These are phyloP conservation scores for Macrophomina pseudophaseolina DNA, from an alignment of 2,329 filamentous ascomycete species.

Conservation along the genomic window DNA sequence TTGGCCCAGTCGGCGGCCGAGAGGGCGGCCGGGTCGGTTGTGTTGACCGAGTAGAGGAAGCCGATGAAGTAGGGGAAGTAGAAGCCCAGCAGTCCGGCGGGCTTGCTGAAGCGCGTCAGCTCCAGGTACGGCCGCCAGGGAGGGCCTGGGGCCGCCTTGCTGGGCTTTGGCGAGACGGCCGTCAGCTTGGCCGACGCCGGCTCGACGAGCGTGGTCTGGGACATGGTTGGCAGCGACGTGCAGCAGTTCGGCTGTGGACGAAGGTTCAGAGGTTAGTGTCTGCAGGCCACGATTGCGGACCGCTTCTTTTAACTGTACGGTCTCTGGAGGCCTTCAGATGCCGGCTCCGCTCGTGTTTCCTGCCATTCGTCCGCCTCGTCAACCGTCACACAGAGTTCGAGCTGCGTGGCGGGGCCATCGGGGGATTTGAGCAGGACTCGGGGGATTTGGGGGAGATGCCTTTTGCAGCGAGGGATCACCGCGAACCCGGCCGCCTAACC, in stretches of 20 bases:
- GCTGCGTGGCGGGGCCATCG: too few relatives aligned
- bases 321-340: not conserved
- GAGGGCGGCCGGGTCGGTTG: not conserved
- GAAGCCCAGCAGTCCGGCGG: constrained; percentile 10
- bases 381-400: too few relatives aligned
- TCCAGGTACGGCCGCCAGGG: constrained; percentile 14
- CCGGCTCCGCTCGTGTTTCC: too few relatives aligned
- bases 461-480: too few relatives aligned
- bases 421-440: not conserved
- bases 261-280: not conserved
- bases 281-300: not conserved
- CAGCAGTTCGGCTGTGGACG: not conserved
- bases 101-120: constrained; percentile 14
- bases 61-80: constrained; percentile 20
- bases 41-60: constrained; percentile 5
- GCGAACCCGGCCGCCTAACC: too few relatives aligned
- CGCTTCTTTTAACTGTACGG: not conserved
- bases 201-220: not conserved
- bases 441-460: too few relatives aligned
- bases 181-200: not conserved
- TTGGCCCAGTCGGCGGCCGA: not conserved
- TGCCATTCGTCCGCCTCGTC: too few relatives aligned
- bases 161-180: not conserved
- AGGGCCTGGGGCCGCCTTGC: not conserved
- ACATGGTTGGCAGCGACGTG: not conserved